Evolutionary conservation across 768 basidiomycete species (phyloP).

Genomic region (Lanmaoa pseudosensibilis): DNA sequence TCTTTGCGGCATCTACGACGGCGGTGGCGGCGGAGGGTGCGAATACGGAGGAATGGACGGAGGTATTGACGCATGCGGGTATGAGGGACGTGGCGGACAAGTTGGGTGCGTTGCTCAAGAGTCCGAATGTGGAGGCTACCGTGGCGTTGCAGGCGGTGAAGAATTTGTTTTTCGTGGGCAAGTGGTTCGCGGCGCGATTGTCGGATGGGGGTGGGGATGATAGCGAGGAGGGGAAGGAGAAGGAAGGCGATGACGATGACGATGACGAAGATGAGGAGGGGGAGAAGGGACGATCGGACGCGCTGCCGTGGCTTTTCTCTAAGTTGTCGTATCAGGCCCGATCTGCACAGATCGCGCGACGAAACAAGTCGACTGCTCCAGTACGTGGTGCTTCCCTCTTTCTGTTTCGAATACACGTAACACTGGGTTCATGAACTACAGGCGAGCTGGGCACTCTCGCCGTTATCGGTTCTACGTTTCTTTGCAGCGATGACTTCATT

Average conservation of each 20-base stretch:
- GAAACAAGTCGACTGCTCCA: conserved; percentile 47
- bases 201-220: conserved; percentile 26
- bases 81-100: conserved; percentile 76
- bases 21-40: neutral
- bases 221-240: conserved; percentile 26
- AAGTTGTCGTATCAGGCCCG: conserved; percentile 86
- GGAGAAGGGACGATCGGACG: conserved; percentile 38
- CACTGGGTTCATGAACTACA: conserved; percentile 32
- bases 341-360: conserved; percentile 69
- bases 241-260: conserved; percentile 1
- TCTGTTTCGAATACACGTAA: too few relatives aligned
- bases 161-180: conserved; percentile 90
- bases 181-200: conserved; percentile 59
- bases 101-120: conserved; percentile 75
- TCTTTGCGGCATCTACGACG: conserved; percentile 58
- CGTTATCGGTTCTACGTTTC: conserved; percentile 80
- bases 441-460: conserved; percentile 83
- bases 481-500: conserved; percentile 87
- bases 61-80: conserved; percentile 50
- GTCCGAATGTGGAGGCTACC: conserved; percentile 69
- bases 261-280: conserved; percentile 25
- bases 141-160: conserved; percentile 87
- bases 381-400: conserved; percentile 1
- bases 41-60: conserved; percentile 28
- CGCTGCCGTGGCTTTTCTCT: conserved; percentile 91